phyloP scores from a whole-genome alignment of 2,329 filamentous ascomycete species.

The Scytalidium sp. region DNA sequence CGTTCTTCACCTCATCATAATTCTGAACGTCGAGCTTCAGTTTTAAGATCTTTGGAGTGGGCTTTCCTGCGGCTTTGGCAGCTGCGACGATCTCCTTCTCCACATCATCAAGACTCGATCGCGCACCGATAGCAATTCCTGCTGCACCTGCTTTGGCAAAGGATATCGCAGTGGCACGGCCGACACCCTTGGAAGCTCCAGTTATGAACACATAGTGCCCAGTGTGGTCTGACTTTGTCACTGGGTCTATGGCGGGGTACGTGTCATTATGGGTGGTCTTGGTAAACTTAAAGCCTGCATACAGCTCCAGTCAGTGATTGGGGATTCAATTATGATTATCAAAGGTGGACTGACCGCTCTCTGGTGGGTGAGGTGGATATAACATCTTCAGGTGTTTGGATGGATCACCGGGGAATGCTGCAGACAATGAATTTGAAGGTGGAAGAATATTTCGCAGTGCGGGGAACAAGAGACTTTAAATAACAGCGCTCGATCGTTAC shows the following conservation, averaged over 20 bases:
- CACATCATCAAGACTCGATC: slow-evolving; percentile 34
- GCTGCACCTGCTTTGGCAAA: slow-evolving; percentile 50
- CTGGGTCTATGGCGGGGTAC: slow-evolving; percentile 49
- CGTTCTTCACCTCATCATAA: slow-evolving; percentile 25
- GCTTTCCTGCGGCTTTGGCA: slow-evolving; percentile 24
- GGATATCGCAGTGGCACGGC: slow-evolving; percentile 46
- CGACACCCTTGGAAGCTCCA: slow-evolving; percentile 51
- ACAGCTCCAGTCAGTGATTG: no score
- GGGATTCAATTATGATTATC: no score
- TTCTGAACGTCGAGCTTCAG: slow-evolving; percentile 35
- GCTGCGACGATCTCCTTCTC: slow-evolving; percentile 31
- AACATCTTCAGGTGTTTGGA: no score
- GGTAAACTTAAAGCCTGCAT: background rate
- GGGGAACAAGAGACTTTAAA: no score
- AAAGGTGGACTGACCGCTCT: no score
- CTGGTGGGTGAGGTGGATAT: no score
- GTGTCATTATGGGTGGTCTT: slow-evolving; percentile 38
- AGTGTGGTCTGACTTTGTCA: slow-evolving; percentile 33
- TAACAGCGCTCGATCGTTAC: no score
- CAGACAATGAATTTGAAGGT: no score
- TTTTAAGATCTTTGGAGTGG: slow-evolving; percentile 35
- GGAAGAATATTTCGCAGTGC: no score
- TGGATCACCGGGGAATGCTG: no score
- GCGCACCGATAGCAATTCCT: slow-evolving; percentile 48
- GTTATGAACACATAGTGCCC: slow-evolving; percentile 44